These are phyloP conservation scores for Bacterosira constricta DNA, from an alignment of 108 stramenopile genomes.

Conservation along the genomic window DNA sequence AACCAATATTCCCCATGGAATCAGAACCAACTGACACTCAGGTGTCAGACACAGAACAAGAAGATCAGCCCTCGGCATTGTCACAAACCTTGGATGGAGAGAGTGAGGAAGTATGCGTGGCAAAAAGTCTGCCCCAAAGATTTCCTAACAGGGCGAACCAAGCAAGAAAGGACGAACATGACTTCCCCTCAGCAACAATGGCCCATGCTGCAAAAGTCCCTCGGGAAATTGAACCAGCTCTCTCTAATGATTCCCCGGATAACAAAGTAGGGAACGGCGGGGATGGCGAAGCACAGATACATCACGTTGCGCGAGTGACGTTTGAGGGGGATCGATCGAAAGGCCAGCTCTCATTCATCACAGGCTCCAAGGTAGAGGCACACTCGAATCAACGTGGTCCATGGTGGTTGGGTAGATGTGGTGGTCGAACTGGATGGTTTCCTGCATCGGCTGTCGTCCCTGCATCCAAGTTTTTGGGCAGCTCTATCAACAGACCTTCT, in stretches of 20 bases:
- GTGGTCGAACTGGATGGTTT: slow-evolving; percentile 51
- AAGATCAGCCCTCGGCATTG: too few species aligned
- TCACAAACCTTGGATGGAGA: too few species aligned
- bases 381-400: slow-evolving; percentile 53
- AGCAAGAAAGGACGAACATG: slow-evolving; percentile 13
- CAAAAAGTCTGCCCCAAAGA: too few species aligned
- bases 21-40: background rate
- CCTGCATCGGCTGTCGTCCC: slow-evolving; percentile 46
- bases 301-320: slow-evolving; percentile 43
- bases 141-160: too few species aligned
- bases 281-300: slow-evolving; percentile 46
- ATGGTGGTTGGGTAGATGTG: slow-evolving; percentile 54
- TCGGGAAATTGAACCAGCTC: background rate
- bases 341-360: slow-evolving; percentile 50
- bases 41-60: too few species aligned
- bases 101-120: too few species aligned
- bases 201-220: background rate
- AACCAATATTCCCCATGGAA: background rate
- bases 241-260: background rate
- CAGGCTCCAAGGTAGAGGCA: slow-evolving; percentile 38
- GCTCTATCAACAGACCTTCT: background rate
- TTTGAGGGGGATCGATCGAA: slow-evolving; percentile 45
- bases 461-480: slow-evolving; percentile 41
- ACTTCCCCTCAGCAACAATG: slow-evolving; percentile 25
- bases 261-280: background rate